Base-by-base conservation (phyloP, 371 early-diverging fungal species). In the Mortierella sp. region DNA sequence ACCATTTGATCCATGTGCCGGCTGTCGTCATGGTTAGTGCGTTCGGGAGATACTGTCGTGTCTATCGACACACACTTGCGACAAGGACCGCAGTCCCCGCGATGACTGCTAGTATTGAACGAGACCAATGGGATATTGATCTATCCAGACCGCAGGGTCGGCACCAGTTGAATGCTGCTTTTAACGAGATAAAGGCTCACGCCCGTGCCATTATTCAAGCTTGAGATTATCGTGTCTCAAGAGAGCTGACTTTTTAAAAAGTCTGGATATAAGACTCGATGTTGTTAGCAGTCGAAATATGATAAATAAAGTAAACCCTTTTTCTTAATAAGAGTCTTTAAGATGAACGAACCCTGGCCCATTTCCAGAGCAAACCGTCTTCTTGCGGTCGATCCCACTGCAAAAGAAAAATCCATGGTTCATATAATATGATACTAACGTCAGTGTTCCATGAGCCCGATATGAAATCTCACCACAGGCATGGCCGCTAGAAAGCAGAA, bases 21-120 rank as follows among this genome's bases (percentile, higher is more conserved):
- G 13, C 26, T 23, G 53, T 51, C 53, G 53, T 28, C 53, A 51
- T 51, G 53, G 7, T 51, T 23, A 51, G 53, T 51, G 53, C 53
- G 53, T 23, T 10, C 28, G 53, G 53, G 28, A 51, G 53, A 51
- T 51, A 51, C 53, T 51, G 53, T 23, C 53, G 4, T 51, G 53
- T 51, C 23, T 51, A 51, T 23, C 53, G 53, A 28, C 26, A 51
- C 23, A 51, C 53, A 17, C 28, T 22, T 10, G 23, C 53, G 22
- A 51, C 53, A 51, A 51, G 23, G 23, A 51, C 53, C 53, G 22
- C 53, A 51, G 53, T 51, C 53, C 53, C 53, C 22, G 53, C 53
- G 13, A 23, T 7, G 23, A 23, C 26, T 5, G 22, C 2, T 23
- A 8, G 53, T 51, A 23, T 23, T 51, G 53, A 13, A 23, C 23